Percentiles rank a stretch among this genome's conserved stretches.
Evolutionary conservation across 352 stramenopile species (phyloP).

Genomic region (Pythium guiyangense): DNA sequence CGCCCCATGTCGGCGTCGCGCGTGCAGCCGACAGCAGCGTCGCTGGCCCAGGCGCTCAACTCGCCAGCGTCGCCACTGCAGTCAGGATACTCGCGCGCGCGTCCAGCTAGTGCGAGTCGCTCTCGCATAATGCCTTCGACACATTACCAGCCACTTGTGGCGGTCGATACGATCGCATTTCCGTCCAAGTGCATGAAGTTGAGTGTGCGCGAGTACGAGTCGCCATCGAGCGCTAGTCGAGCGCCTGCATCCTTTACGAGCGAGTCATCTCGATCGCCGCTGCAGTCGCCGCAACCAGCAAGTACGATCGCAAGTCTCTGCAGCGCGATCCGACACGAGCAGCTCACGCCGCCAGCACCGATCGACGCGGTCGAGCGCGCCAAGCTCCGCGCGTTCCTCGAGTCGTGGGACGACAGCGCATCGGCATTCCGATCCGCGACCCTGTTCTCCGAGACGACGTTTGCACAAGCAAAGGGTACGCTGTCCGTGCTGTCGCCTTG

Average conservation of each 20-base stretch:
- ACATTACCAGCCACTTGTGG: conserved; percentile 1
- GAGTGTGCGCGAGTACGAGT: background rate
- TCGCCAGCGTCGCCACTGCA: background rate
- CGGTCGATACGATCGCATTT: conserved; percentile 7
- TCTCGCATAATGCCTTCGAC: background rate
- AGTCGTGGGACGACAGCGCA: conserved; percentile 45
- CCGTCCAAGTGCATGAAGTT: background rate
- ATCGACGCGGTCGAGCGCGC: conserved; percentile 21
- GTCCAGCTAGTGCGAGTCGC: conserved; percentile 14
- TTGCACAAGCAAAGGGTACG: conserved; percentile 52
- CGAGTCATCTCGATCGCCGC: background rate
- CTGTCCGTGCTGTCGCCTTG: background rate
- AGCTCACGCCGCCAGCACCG: background rate
- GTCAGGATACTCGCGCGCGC: background rate
- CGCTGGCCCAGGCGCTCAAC: conserved; percentile 1
- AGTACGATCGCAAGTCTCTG: conserved; percentile 5
- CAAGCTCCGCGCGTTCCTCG: conserved; percentile 46
- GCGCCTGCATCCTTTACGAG: background rate
- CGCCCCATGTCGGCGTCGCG: too few species aligned
- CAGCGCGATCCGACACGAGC: conserved; percentile 2
- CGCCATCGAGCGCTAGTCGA: background rate
- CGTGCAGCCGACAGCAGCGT: conserved; percentile 18
- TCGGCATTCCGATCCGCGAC: conserved; percentile 45
- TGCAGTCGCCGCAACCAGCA: too few species aligned
- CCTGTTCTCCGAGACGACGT: conserved; percentile 58